Conservation (phyloP, 176 grass and related monocot species). For the sorghum (Sorghum bicolor) region Sorghum_bicolor_NCBIv3 NC_012871.2:59749501-59750000, state of each 20-base stretch:
- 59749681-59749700: conserved; percentile 1
- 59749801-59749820: not conserved
- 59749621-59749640: not conserved
- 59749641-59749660: not conserved
- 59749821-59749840: not conserved
- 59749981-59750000: too few species aligned
- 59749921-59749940: too few species aligned
- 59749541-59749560: not conserved
- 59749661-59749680: not conserved
- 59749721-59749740: not conserved
- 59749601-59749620: not conserved
- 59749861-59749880: not conserved
- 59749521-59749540: not conserved
- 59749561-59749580: not conserved
- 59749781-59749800: not conserved
- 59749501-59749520: not conserved
- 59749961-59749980: too few species aligned
- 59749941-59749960: too few species aligned
- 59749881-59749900: too few species aligned
- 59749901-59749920: too few species aligned
- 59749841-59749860: not conserved
- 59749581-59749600: not conserved
- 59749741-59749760: conserved; percentile 8
- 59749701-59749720: not conserved
- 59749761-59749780: not conserved